Base-by-base conservation (phyloP, 805 yeast species). In the Cyberlindnera galapagoensis region DNA sequence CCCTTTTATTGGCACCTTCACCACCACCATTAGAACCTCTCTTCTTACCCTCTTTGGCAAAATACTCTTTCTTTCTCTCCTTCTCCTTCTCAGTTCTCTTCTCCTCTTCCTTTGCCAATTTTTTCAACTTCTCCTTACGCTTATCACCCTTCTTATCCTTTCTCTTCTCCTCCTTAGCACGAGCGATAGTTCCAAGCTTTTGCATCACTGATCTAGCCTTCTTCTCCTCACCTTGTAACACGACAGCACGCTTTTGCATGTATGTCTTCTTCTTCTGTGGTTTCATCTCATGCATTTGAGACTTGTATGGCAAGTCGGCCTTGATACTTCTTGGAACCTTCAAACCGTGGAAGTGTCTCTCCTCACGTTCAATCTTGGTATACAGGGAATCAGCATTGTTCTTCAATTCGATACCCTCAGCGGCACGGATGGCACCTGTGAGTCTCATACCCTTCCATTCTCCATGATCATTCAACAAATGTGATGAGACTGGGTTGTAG, bases 401-500 rank as follows among this genome's bases (percentile, higher is more conserved):
- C 29, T 90, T 90, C 1, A 92, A 75, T 14, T 71, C 74, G 28
- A 86, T 51, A 23, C 69, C 71, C 44, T 69, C 57, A 16, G 71
- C 94, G 15, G 92, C 90, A 50, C 98, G 75, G 26, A 92, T 87
- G 49, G 81, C 81, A 36, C 98, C 98, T 1, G 97, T 92, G 40
- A 90, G 67, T 53, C 95, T 74, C 94, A 92, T 87, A 42, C 99
- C 99, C 51, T 74, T 74, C 99, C 99, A 92, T 50, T 84, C 84
- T 20, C 69, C 65, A 61, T 92, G 92, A 44, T 86, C 74, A 21
- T 64, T 54, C 37, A 88, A 59, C 48, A 94, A 67, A 53, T 90
- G 65, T 2, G 98, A 92, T 0, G 97, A 83, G 14, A 92, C 97
- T 2, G 97, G 97, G 54, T 92, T 94, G 60, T 90, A 94, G 60